Conservation (phyloP, 805 yeast genomes). For the Blastobotrys terrestris region DNA sequence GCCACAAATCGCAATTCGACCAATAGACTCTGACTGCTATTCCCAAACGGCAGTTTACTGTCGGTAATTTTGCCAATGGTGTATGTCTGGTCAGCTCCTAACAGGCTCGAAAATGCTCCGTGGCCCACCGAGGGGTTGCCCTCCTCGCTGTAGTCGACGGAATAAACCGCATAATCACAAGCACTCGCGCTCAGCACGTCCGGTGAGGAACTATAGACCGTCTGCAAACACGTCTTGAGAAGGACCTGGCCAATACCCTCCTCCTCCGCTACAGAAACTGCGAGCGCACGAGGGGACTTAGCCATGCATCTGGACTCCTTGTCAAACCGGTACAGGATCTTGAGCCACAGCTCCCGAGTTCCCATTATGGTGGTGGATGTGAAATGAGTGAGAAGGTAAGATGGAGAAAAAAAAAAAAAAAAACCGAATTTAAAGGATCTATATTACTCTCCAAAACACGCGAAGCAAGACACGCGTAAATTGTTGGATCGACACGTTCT, state of each 20-base stretch:
- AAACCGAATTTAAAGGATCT: no score
- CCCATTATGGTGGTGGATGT: neutral
- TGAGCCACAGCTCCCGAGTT: conserved; percentile 16
- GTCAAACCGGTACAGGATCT: conserved; percentile 35
- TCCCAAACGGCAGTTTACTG: neutral
- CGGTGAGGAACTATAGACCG: conserved; percentile 31
- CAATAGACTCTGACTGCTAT: neutral
- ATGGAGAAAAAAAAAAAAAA: neutral
- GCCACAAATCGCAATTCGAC: neutral
- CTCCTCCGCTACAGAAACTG: conserved; percentile 23
- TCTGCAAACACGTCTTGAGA: conserved; percentile 25
- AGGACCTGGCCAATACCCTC: conserved; percentile 9
- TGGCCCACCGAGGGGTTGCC: conserved; percentile 36
- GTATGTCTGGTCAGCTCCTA: conserved; percentile 8
- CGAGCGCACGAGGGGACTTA: conserved; percentile 18
- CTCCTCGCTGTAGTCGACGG: conserved; percentile 34
- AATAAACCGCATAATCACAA: conserved; percentile 35
- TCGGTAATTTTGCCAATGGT: neutral
- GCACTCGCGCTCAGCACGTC: conserved; percentile 29
- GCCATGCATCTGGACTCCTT: conserved; percentile 31
- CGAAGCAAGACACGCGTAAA: neutral
- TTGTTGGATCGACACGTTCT: neutral
- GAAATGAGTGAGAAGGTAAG: neutral
- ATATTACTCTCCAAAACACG: neutral
- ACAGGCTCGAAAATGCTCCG: conserved; percentile 29